A percentile compares a stretch with the other conserved stretches of the same genome.
Conservation (phyloP, 2,329 filamentous ascomycete genomes). For the Aspergillus quadricinctus region DNA sequence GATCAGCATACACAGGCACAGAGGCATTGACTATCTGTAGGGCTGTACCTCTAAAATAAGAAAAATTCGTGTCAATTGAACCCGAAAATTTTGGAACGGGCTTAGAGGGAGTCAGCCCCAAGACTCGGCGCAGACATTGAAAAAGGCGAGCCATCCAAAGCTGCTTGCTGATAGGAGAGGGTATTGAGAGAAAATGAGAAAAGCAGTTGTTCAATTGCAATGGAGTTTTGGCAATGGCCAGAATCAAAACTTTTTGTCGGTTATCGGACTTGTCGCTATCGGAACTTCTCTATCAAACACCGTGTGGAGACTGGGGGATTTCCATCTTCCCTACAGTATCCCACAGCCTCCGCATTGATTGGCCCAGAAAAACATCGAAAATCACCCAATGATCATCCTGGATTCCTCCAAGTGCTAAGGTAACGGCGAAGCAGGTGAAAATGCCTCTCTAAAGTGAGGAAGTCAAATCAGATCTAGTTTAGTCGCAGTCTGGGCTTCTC, state of each 20-base stretch:
- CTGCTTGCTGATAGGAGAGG: not conserved
- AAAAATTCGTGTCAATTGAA: slow-evolving; percentile 36
- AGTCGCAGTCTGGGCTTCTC: not conserved
- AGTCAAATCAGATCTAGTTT: not conserved
- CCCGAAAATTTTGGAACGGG: slow-evolving; percentile 17
- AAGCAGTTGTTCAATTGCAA: not conserved
- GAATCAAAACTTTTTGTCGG: not conserved
- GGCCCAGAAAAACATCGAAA: not conserved
- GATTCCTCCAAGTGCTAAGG: not conserved
- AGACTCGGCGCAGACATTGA: slow-evolving; percentile 26
- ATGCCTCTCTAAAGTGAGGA: not conserved
- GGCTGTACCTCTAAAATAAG: slow-evolving; percentile 32
- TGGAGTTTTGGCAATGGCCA: not conserved
- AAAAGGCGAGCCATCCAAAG: slow-evolving; percentile 33
- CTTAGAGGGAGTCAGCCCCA: slow-evolving; percentile 22
- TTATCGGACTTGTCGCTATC: not conserved
- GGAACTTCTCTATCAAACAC: not conserved
- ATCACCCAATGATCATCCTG: not conserved
- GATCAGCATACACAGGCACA: not conserved
- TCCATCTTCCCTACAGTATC: not conserved
- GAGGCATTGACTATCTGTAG: not conserved
- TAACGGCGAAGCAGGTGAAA: not conserved
- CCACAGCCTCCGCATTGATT: not conserved
- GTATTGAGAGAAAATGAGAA: slow-evolving; percentile 4
- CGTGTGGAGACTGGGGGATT: not conserved